A percentile compares a stretch with the other conserved stretches of the same genome.
These are phyloP conservation scores for Cytospora schulzeri DNA, from an alignment of 2,329 filamentous ascomycete species.

Conservation along the genomic window DNA sequence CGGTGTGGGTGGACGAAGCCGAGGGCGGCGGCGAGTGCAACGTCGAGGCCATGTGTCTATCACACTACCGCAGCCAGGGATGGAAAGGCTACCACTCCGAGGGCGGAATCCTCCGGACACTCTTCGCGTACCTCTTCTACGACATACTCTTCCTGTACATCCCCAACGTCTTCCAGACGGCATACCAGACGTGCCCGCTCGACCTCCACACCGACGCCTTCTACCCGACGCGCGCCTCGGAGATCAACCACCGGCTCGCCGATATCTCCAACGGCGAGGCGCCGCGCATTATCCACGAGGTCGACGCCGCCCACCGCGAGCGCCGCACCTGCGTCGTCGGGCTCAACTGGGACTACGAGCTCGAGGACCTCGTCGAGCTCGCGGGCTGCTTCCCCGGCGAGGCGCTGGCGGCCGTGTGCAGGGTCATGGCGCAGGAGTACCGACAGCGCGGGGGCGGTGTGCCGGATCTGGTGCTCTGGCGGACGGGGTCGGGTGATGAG, in stretches of 20 bases:
- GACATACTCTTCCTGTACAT: constrained; percentile 92
- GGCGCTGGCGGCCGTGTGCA: constrained; percentile 82
- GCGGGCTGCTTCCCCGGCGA: constrained; percentile 76
- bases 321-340: constrained; percentile 85
- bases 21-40: constrained; percentile 73
- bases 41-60: constrained; percentile 93
- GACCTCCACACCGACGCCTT: constrained; percentile 94
- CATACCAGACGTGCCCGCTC: constrained; percentile 89
- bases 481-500: constrained; percentile 39
- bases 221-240: constrained; percentile 79
- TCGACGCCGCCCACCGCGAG: constrained; percentile 70
- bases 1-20: constrained; percentile 81
- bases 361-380: constrained; percentile 79
- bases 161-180: constrained; percentile 95
- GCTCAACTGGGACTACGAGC: constrained; percentile 84
- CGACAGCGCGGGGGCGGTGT: constrained; percentile 82
- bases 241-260: constrained; percentile 85
- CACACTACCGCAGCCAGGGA: constrained; percentile 76
- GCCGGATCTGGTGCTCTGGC: constrained; percentile 92
- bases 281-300: constrained; percentile 62
- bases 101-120: constrained; percentile 86
- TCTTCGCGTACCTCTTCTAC: constrained; percentile 89
- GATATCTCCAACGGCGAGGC: constrained; percentile 85
- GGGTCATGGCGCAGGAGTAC: constrained; percentile 96
- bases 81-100: constrained; percentile 97